Base-by-base conservation (phyloP, 306 rosid genomes). In the Cucurbita argyrosperma region DNA sequence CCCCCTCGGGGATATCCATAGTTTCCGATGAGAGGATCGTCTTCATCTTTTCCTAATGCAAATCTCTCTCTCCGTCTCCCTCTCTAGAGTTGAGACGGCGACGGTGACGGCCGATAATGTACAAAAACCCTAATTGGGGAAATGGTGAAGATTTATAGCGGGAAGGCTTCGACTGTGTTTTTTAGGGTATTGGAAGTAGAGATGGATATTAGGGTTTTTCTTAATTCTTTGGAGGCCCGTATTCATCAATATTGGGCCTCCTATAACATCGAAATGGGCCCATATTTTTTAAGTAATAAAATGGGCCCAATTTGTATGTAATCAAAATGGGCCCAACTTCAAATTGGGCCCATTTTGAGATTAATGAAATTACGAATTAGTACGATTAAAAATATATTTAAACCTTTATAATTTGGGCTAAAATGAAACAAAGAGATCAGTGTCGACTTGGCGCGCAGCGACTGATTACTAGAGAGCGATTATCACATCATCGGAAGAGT, bases 1-100 rank as follows among this genome's bases (percentile, higher is more conserved):
- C 90, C 30, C 96, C 96, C 0, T 91, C 97, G 0, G 97, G 94
- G 64, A 92, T 92, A 69, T 88, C 84, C 96, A 92, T 92, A 0
- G 90, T 80, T 56, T 89, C 96, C 0, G 97, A 89, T 0, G 97
- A 88, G 0, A 88, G 83, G 7, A 89, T 89, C 0, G 90, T 89
- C 92, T 92, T 89, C 97, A 89, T 92, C 60, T 76, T 14, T 43
- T 58, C 74, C n/a, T 18, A 65, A 2, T 18, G 38, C 10, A 19
- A 43, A 30, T 30, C 14, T 9, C 5, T 1, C 69, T 39, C 9
- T 3, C 66, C 4, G 50, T 63, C 19, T 18, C 70, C 39, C 4
- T 42, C 52, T 42, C 71, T 64, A 16, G 37, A 10, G 37, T 2
- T 43, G 53, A 15, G 42, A 38, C 4, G 43, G 19, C 14, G 53